phyloP scores from a whole-genome alignment of 179 eudicot species.

The Silene vulgaris region DNA sequence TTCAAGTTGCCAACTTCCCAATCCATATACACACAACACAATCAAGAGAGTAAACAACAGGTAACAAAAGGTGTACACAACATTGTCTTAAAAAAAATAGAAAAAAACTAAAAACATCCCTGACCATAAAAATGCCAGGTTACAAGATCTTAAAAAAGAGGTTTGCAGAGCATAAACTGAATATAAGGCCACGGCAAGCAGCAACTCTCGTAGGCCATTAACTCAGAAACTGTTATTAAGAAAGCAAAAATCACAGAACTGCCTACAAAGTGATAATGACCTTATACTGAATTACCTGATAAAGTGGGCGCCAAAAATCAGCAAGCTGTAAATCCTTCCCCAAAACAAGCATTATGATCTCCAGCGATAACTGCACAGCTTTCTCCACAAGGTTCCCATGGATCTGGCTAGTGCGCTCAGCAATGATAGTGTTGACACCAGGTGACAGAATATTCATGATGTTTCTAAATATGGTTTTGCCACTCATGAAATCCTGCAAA shows the following conservation, averaged over 20 bases:
- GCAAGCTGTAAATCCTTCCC: conserved; percentile 76
- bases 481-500: conserved; percentile 97
- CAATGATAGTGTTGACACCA: conserved; percentile 70
- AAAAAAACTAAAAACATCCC: neutral
- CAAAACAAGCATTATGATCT: conserved; percentile 66
- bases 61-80: no score
- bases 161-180: neutral
- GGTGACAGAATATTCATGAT: conserved; percentile 80
- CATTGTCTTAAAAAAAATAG: no score
- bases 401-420: conserved; percentile 79
- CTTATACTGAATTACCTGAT: conserved; percentile 50
- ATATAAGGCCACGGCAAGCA: neutral
- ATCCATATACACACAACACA: neutral
- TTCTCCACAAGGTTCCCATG: conserved; percentile 77
- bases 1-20: neutral
- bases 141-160: neutral
- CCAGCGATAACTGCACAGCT: conserved; percentile 76
- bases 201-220: neutral
- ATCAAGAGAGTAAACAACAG: no score
- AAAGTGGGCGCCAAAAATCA: conserved; percentile 92
- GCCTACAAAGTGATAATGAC: neutral
- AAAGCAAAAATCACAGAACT: neutral
- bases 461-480: conserved; percentile 80
- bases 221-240: neutral
- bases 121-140: neutral